These are phyloP conservation scores for Pichia nakasei DNA, from an alignment of 805 yeast genomes.

Conservation along the genomic window DNA sequence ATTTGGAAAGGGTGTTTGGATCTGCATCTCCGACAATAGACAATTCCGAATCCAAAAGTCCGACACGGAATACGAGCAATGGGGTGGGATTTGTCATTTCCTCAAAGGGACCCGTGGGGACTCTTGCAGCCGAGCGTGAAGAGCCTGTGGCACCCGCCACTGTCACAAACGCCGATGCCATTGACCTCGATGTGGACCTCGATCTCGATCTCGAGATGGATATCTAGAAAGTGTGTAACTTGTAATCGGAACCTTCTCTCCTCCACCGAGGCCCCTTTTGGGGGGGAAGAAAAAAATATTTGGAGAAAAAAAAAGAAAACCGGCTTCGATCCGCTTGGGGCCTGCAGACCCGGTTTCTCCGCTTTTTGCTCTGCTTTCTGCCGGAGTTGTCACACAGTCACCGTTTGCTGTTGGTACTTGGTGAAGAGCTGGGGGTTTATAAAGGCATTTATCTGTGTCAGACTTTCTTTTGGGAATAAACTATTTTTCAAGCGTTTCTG, in stretches of 20 bases:
- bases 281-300: too few species aligned
- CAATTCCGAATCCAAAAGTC: not conserved
- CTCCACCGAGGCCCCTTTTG: too few species aligned
- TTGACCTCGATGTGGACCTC: constrained; percentile 52
- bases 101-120: not conserved
- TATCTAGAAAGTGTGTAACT: too few species aligned
- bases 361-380: not conserved
- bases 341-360: not conserved
- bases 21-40: too few species aligned
- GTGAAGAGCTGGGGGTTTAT: too few species aligned
- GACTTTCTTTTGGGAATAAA: too few species aligned
- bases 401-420: not conserved
- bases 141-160: not conserved
- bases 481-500: too few species aligned
- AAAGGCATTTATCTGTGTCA: not conserved
- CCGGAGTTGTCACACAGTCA: not conserved
- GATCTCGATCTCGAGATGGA: constrained; percentile 28
- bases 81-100: constrained; percentile 44
- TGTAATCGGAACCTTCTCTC: too few species aligned
- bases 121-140: not conserved
- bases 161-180: constrained; percentile 45
- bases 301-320: too few species aligned
- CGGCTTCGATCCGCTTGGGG: too few species aligned
- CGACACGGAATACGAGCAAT: constrained; percentile 8
- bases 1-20: constrained; percentile 14